Conservation (phyloP, 768 basidiomycete species). For the Tricholoma hemisulphureum region DNA sequence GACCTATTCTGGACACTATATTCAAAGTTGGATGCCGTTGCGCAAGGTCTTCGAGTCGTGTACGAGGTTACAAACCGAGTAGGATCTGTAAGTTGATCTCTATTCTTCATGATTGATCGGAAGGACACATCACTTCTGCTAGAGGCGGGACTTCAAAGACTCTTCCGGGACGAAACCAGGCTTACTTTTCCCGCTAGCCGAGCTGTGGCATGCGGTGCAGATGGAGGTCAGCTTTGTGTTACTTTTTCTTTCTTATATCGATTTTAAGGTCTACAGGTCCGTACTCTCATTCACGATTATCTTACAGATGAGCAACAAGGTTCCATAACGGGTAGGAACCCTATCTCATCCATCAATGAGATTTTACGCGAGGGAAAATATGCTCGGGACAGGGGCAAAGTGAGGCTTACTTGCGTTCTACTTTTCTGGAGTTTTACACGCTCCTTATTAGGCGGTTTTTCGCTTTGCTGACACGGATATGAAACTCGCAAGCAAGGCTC, state of each 20-base stretch:
- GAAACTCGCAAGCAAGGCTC: slow-evolving; percentile 63
- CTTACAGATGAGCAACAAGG: slow-evolving; percentile 89
- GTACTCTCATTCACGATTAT: slow-evolving; percentile 82
- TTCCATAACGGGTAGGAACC: slow-evolving; percentile 74
- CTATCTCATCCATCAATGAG: slow-evolving; percentile 92
- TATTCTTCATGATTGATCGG: not conserved
- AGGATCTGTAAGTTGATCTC: slow-evolving; percentile 70
- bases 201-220: slow-evolving; percentile 88
- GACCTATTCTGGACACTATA: slow-evolving; percentile 98
- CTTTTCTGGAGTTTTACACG: not conserved
- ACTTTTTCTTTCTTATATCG: too few relatives aligned
- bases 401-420: slow-evolving; percentile 23
- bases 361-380: slow-evolving; percentile 83
- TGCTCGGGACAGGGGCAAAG: slow-evolving; percentile 77
- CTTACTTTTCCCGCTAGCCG: slow-evolving; percentile 76
- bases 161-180: slow-evolving; percentile 75
- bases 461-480: slow-evolving; percentile 88
- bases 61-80: slow-evolving; percentile 91
- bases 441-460: slow-evolving; percentile 73
- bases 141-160: slow-evolving; percentile 93
- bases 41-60: slow-evolving; percentile 85
- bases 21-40: slow-evolving; percentile 91
- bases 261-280: slow-evolving; percentile 53
- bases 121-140: slow-evolving; percentile 5
- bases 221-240: slow-evolving; percentile 64